Evolutionary conservation across 345 rosid species (phyloP).

Genomic region (Hibiscus syriacus): DNA sequence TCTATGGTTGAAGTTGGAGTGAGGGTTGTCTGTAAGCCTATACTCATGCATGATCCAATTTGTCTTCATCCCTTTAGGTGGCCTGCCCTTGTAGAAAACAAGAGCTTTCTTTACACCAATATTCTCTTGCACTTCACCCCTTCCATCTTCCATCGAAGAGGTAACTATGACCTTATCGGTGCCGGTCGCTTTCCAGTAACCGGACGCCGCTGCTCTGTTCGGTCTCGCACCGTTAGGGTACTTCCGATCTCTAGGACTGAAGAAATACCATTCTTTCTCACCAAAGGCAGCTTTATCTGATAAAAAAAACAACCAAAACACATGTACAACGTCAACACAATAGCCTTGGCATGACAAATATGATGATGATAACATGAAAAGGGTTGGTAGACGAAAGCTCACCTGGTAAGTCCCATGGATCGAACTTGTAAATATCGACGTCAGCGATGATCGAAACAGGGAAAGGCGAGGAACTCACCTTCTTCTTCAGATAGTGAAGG

Average conservation of each 20-base stretch:
- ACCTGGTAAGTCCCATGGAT: slow-evolving; percentile 98
- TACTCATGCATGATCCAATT: slow-evolving; percentile 99
- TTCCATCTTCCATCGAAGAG: slow-evolving; percentile 15
- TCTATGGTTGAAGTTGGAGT: slow-evolving; percentile 17
- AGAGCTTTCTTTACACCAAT: slow-evolving; percentile 94
- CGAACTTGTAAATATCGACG: slow-evolving; percentile 85
- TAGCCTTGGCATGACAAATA: neutral
- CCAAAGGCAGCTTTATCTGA: slow-evolving; percentile 72
- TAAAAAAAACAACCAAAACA: neutral
- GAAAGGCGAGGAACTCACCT: slow-evolving; percentile 53
- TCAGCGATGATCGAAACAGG: slow-evolving; percentile 83
- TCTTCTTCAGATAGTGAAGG: slow-evolving; percentile 77
- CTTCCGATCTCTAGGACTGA: slow-evolving; percentile 94
- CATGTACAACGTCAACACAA: neutral
- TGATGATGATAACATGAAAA: neutral
- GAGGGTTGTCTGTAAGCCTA: slow-evolving; percentile 49
- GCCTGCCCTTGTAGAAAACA: slow-evolving; percentile 90
- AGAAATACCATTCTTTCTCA: slow-evolving; percentile 98
- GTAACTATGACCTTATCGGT: slow-evolving; percentile 70
- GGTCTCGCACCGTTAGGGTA: slow-evolving; percentile 97
- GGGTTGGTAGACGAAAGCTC: neutral
- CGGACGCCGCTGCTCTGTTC: slow-evolving; percentile 93
- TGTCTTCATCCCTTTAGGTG: slow-evolving; percentile 88
- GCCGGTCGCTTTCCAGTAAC: slow-evolving; percentile 98
- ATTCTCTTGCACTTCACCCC: slow-evolving; percentile 34